These are phyloP conservation scores for Psidium guajava DNA, from an alignment of 345 rosid species.

Conservation along the genomic window DNA sequence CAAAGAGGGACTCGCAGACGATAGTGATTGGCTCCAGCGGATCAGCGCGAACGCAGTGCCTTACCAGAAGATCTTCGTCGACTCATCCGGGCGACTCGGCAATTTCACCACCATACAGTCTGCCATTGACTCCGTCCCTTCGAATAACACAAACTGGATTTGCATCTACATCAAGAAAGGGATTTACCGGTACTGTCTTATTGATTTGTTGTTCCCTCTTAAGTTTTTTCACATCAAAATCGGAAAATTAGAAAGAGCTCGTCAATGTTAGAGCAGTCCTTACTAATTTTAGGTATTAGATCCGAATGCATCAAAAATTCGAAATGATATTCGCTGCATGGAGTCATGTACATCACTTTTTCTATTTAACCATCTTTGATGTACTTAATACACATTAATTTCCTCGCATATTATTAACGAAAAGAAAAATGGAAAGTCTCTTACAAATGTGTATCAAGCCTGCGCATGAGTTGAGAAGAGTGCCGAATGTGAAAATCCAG, in stretches of 20 bases:
- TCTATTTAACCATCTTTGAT: not conserved
- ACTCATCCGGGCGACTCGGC: conserved; percentile 31
- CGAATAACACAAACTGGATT: conserved; percentile 37
- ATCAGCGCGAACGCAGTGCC: not conserved
- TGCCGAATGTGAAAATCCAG: conserved; percentile 6
- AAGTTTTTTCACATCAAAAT: not conserved
- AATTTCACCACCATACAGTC: conserved; percentile 47
- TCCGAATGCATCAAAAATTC: too few relatives aligned
- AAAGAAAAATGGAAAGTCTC: not conserved
- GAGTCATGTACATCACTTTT: not conserved
- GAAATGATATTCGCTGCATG: not conserved
- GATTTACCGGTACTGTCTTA: conserved; percentile 29
- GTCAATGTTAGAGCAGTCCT: not conserved
- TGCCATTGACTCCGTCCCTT: conserved; percentile 51
- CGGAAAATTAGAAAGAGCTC: not conserved
- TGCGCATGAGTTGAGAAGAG: not conserved
- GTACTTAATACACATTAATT: not conserved
- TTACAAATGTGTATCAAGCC: not conserved
- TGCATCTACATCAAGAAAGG: conserved; percentile 45
- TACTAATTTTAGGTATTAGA: not conserved
- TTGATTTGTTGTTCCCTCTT: not conserved
- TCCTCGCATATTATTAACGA: not conserved
- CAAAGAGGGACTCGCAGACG: not conserved
- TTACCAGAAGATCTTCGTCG: conserved; percentile 17
- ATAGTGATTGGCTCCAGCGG: not conserved